Percentiles rank a stretch among this genome's conserved stretches.
These are phyloP conservation scores for Elsinoe fawcettii DNA, from an alignment of 2,329 filamentous ascomycete genomes.

Conservation along the genomic window DNA sequence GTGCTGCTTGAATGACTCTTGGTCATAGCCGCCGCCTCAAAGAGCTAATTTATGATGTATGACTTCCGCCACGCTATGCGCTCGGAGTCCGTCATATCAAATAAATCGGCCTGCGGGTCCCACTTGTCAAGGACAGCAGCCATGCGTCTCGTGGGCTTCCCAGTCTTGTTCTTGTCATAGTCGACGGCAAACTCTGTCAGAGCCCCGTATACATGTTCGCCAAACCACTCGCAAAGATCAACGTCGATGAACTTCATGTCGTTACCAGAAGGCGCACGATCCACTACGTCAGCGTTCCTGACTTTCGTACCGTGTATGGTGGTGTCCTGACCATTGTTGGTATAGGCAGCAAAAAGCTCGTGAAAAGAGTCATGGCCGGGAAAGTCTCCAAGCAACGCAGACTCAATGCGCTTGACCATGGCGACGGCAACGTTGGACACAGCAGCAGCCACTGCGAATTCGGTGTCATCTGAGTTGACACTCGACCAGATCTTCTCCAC, in stretches of 20 bases:
- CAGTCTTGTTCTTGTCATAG: not conserved
- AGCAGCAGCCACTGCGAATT: not conserved
- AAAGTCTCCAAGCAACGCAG: not conserved
- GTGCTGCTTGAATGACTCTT: too few species aligned
- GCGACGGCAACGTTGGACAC: not conserved
- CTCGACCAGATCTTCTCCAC: not conserved
- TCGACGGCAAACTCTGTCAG: not conserved
- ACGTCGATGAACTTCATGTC: too few species aligned
- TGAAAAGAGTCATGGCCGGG: not conserved
- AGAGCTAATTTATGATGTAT: not conserved
- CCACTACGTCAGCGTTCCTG: too few species aligned
- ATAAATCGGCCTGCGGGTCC: not conserved
- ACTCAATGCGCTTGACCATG: not conserved
- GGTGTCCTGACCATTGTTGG: not conserved
- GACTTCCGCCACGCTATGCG: not conserved
- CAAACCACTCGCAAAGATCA: not conserved
- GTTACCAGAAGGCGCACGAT: too few species aligned
- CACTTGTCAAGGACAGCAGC: not conserved
- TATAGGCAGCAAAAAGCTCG: not conserved
- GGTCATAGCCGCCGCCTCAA: not conserved
- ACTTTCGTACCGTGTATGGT: not conserved
- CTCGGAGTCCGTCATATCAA: not conserved
- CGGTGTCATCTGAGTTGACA: not conserved
- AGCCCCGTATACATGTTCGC: not conserved
- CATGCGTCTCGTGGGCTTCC: not conserved